These are phyloP conservation scores for Podospora conica DNA, from an alignment of 495 filamentous ascomycete genomes.

Conservation along the genomic window DNA sequence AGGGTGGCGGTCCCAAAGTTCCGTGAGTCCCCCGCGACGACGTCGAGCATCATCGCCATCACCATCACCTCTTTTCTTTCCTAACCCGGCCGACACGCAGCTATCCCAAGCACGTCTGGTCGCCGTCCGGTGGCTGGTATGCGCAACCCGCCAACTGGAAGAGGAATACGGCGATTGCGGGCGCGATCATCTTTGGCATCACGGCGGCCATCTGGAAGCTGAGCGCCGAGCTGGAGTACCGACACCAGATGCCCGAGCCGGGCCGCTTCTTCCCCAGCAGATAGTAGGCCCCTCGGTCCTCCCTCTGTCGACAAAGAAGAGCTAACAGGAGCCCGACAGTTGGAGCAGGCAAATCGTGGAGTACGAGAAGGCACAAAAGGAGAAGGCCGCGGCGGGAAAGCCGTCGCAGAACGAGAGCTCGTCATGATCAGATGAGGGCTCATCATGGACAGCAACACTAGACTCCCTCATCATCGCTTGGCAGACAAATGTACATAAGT, in stretches of 20 bases:
- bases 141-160: slow-evolving; percentile 91
- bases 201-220: slow-evolving; percentile 67
- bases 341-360: slow-evolving; percentile 92
- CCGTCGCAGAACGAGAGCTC: background rate
- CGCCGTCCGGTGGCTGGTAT: slow-evolving; percentile 97
- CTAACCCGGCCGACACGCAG: slow-evolving; percentile 39
- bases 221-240: slow-evolving; percentile 75
- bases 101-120: slow-evolving; percentile 99
- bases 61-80: background rate
- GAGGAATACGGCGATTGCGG: slow-evolving; percentile 81
- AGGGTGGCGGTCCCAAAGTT: slow-evolving; percentile 79
- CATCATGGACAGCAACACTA: background rate
- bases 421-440: background rate
- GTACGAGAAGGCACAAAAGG: slow-evolving; percentile 67
- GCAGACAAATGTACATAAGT: background rate
- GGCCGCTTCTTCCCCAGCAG: slow-evolving; percentile 90
- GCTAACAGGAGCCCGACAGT: slow-evolving; percentile 38
- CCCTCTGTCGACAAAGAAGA: background rate
- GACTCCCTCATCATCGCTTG: background rate
- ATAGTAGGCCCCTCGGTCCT: slow-evolving; percentile 58
- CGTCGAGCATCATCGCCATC: slow-evolving; percentile 14
- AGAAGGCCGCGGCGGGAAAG: slow-evolving; percentile 23
- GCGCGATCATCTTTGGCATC: slow-evolving; percentile 65
- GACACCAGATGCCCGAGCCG: slow-evolving; percentile 79
- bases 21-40: slow-evolving; percentile 55